Conservation (phyloP, 805 yeast species). For the Zygoascus biomembranicola region DNA sequence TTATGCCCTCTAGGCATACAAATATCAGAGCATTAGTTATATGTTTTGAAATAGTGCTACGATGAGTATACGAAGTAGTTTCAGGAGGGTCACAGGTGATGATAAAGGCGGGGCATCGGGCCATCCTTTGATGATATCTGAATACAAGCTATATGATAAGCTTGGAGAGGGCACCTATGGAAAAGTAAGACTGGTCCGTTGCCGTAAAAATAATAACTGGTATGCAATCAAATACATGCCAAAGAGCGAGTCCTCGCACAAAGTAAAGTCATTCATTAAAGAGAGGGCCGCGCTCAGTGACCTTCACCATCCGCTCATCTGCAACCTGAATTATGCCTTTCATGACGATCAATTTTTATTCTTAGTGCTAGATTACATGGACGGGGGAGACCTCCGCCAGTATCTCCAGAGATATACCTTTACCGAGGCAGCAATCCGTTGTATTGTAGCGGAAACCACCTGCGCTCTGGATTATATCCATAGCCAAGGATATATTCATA, state of each 20-base stretch:
- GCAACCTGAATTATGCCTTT: slow-evolving; percentile 24
- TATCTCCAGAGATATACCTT: slow-evolving; percentile 19
- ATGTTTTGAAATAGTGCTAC: neutral
- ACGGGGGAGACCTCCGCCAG: slow-evolving; percentile 26
- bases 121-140: neutral
- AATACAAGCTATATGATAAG: neutral
- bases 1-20: no score
- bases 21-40: no score
- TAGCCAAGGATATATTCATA: slow-evolving; percentile 56
- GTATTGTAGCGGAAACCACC: slow-evolving; percentile 24
- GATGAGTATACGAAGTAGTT: neutral
- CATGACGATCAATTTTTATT: slow-evolving; percentile 20
- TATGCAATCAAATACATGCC: slow-evolving; percentile 25
- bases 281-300: slow-evolving; percentile 22
- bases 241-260: slow-evolving; percentile 13
- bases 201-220: slow-evolving; percentile 9
- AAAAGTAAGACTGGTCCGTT: slow-evolving; percentile 48
- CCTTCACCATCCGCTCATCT: slow-evolving; percentile 21
- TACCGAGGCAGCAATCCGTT: slow-evolving; percentile 20
- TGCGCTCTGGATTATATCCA: slow-evolving; percentile 41
- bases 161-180: slow-evolving; percentile 79
- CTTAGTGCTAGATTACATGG: slow-evolving; percentile 22
- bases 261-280: slow-evolving; percentile 15
- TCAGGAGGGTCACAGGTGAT: neutral
- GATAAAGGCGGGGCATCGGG: neutral